These are phyloP conservation scores for Wakefieldia striispora DNA, from an alignment of 768 basidiomycete genomes.

Conservation along the genomic window DNA sequence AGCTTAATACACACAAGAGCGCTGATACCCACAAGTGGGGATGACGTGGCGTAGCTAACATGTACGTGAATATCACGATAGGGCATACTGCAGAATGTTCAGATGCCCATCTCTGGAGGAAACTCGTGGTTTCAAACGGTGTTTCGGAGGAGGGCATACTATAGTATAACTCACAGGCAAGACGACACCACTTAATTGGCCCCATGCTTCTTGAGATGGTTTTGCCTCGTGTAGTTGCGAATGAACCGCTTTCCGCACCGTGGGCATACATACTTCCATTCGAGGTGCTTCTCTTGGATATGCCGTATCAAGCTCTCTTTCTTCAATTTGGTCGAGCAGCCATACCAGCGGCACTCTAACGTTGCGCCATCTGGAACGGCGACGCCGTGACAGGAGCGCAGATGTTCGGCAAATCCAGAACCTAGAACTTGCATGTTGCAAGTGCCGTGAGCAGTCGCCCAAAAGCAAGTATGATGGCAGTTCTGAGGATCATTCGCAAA, in stretches of 20 bases:
- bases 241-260: conserved; percentile 24
- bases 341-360: conserved; percentile 18
- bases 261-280: conserved; percentile 12
- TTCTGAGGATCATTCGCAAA: not conserved
- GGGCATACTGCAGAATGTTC: not conserved
- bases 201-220: conserved; percentile 10
- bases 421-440: conserved; percentile 10
- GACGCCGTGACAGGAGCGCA: conserved; percentile 21
- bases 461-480: conserved; percentile 15
- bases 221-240: conserved; percentile 20
- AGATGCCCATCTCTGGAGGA: not conserved
- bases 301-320: conserved; percentile 30
- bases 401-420: conserved; percentile 18
- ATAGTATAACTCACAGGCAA: not conserved
- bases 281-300: conserved; percentile 25
- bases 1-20: too few relatives aligned
- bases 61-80: too few relatives aligned
- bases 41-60: too few relatives aligned
- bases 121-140: conserved; percentile 1
- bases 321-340: conserved; percentile 20
- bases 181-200: not conserved
- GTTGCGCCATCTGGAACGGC: conserved; percentile 6
- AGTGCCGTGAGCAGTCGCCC: not conserved
- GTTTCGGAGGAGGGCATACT: not conserved
- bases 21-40: too few relatives aligned